Percentiles rank a stretch among this genome's conserved stretches.
Conservation (phyloP, 805 yeast species). For the Scheffersomyces coipomensis region DNA sequence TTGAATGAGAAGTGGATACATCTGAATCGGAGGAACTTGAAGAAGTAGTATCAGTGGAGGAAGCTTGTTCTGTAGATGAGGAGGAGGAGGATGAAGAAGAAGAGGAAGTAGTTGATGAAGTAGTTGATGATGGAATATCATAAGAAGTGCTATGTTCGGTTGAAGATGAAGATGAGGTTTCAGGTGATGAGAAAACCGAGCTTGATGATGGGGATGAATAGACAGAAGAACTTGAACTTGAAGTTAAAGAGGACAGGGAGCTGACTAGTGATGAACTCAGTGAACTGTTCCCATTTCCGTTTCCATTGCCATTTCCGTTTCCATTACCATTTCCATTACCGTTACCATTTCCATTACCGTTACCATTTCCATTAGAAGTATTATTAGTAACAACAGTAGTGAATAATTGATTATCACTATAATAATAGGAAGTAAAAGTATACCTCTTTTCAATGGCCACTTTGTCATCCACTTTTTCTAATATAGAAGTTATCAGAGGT, state of each 20-base stretch:
- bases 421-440: background rate
- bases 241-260: background rate
- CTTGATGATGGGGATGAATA: background rate
- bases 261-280: background rate
- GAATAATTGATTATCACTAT: background rate
- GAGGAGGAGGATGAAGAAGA: slow-evolving; percentile 3
- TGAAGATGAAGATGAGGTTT: slow-evolving; percentile 1
- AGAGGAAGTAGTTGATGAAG: slow-evolving; percentile 2
- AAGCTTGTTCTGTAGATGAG: slow-evolving; percentile 2
- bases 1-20: slow-evolving; percentile 1
- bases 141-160: background rate
- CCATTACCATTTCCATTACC: no score
- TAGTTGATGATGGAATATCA: background rate
- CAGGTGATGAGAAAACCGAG: background rate
- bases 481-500: background rate
- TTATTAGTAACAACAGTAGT: background rate
- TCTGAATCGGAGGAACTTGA: slow-evolving; percentile 5
- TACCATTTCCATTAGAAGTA: no score
- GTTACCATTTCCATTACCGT: no score
- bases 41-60: slow-evolving; percentile 3
- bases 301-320: no score
- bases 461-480: background rate
- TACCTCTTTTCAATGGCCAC: background rate
- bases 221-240: background rate
- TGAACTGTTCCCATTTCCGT: no score